Percentiles rank a stretch among this genome's conserved stretches.
Evolutionary conservation across 192 early-diverging fungal species (phyloP).

Genomic region (Jimgerdemannia lactiflua): DNA sequence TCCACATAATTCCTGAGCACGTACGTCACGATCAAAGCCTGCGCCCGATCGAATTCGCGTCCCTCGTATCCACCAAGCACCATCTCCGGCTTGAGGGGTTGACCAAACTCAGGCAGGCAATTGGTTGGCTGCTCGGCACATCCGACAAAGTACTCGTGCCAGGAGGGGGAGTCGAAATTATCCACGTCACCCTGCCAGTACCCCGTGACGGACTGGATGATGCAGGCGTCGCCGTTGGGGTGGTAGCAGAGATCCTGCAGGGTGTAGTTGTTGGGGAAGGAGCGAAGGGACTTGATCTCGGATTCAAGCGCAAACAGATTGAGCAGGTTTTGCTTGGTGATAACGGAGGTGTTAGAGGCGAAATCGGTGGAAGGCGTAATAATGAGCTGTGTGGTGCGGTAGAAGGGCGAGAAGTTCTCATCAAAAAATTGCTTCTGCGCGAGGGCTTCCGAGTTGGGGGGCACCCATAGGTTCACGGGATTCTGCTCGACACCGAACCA

Average conservation of each 20-base stretch:
- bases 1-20: conserved; percentile 55
- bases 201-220: conserved; percentile 62
- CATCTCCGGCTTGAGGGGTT: conserved; percentile 59
- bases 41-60: conserved; percentile 36
- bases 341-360: conserved; percentile 21
- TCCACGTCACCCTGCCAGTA: conserved; percentile 56
- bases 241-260: conserved; percentile 58
- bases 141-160: conserved; percentile 37
- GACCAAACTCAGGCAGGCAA: conserved; percentile 61
- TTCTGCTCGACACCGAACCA: conserved; percentile 50
- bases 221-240: conserved; percentile 56
- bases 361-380: conserved; percentile 34
- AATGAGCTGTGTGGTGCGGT: conserved; percentile 63
- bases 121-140: conserved; percentile 44
- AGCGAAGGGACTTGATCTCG: conserved; percentile 38
- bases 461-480: conserved; percentile 61
- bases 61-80: conserved; percentile 50
- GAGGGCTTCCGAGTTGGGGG: conserved; percentile 49
- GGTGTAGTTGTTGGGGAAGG: conserved; percentile 28
- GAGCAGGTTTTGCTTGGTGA: conserved; percentile 37
- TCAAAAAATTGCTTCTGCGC: conserved; percentile 59
- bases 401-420: conserved; percentile 60
- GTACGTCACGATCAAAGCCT: conserved; percentile 58
- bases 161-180: conserved; percentile 39
- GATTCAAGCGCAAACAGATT: conserved; percentile 48